Evolutionary conservation across 2,329 filamentous ascomycete genomes (phyloP).

Genomic region (Ilyonectria destructans): DNA sequence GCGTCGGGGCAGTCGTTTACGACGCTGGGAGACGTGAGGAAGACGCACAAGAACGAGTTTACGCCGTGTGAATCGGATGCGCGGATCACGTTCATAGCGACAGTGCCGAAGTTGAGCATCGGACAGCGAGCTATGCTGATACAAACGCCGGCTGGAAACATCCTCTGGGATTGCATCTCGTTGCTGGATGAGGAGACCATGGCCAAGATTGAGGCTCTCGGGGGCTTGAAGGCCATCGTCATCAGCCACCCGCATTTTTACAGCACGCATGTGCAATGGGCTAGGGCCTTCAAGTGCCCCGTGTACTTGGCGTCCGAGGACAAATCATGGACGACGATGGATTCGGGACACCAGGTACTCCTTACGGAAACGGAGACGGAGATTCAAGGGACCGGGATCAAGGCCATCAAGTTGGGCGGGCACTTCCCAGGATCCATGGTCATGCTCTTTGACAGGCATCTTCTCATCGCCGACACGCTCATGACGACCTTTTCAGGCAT

Average conservation of each 20-base stretch:
- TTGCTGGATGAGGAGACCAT: slow-evolving; percentile 78
- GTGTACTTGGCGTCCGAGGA: slow-evolving; percentile 81
- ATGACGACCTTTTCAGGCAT: slow-evolving; percentile 77
- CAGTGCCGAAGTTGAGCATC: slow-evolving; percentile 77
- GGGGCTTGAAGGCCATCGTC: slow-evolving; percentile 80
- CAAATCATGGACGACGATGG: slow-evolving; percentile 72
- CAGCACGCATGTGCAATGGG: slow-evolving; percentile 83
- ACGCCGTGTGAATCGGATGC: slow-evolving; percentile 62
- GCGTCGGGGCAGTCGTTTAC: slow-evolving; percentile 73
- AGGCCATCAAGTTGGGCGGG: slow-evolving; percentile 80
- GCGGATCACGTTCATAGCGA: slow-evolving; percentile 63
- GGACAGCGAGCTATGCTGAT: slow-evolving; percentile 83
- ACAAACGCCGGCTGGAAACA: slow-evolving; percentile 76
- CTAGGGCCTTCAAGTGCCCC: slow-evolving; percentile 76
- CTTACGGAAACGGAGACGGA: slow-evolving; percentile 62
- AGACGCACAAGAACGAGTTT: slow-evolving; percentile 69
- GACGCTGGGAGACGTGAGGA: slow-evolving; percentile 65
- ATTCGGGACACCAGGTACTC: slow-evolving; percentile 63
- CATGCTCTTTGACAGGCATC: slow-evolving; percentile 71
- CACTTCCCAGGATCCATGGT: slow-evolving; percentile 86
- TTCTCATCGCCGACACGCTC: slow-evolving; percentile 86
- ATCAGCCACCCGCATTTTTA: slow-evolving; percentile 90
- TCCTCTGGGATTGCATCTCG: slow-evolving; percentile 86
- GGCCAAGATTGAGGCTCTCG: slow-evolving; percentile 69
- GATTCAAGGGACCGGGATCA: slow-evolving; percentile 65